These are phyloP conservation scores for Mucor indicus DNA, from an alignment of 371 early-diverging fungal species.

Conservation along the genomic window DNA sequence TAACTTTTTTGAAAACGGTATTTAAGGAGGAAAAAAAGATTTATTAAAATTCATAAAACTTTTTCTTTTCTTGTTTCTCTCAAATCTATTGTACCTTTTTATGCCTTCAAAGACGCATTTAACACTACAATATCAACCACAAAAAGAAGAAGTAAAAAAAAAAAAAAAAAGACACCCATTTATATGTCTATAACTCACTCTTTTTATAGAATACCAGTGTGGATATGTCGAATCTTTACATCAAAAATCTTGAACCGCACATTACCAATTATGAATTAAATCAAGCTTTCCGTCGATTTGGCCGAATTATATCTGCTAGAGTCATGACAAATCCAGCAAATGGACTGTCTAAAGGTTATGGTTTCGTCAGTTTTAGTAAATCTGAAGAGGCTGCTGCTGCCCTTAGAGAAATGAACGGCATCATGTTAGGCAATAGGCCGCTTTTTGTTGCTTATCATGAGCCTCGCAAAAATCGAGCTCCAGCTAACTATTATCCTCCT, in stretches of 20 bases:
- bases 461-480: slow-evolving; percentile 26
- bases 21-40: too few species aligned
- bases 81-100: slow-evolving; percentile 22
- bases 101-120: slow-evolving; percentile 13
- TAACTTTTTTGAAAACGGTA: too few species aligned
- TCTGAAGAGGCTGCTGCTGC: slow-evolving; percentile 38
- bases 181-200: too few species aligned
- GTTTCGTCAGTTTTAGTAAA: slow-evolving; percentile 41
- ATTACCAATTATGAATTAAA: slow-evolving; percentile 40
- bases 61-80: background rate
- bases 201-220: too few species aligned
- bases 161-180: too few species aligned
- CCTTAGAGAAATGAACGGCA: slow-evolving; percentile 30
- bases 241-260: slow-evolving; percentile 49
- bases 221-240: slow-evolving; percentile 44
- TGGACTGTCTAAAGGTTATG: slow-evolving; percentile 42
- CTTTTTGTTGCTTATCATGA: slow-evolving; percentile 39
- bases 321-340: slow-evolving; percentile 43
- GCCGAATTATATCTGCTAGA: slow-evolving; percentile 45
- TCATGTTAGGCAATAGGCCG: slow-evolving; percentile 19
- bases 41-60: too few species aligned
- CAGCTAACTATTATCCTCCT: too few species aligned
- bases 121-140: too few species aligned
- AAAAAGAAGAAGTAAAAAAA: slow-evolving; percentile 14
- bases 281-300: slow-evolving; percentile 36